A percentile compares a stretch with the other conserved stretches of the same genome.
Evolutionary conservation across 176 grass and related monocot genomes (phyloP).

Genomic region (Leersia perrieri): DNA sequence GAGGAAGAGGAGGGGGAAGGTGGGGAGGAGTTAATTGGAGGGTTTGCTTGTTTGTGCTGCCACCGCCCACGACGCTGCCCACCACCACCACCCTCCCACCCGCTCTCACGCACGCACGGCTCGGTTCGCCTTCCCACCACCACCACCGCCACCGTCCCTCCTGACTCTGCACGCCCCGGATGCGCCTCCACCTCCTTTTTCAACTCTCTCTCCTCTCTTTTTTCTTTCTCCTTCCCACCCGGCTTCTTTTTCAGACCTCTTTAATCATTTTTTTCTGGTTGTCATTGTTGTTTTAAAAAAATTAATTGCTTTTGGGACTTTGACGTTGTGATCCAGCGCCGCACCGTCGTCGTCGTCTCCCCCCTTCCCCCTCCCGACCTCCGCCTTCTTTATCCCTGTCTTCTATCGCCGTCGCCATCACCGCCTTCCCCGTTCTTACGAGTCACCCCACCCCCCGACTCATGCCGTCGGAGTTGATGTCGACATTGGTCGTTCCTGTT

Average conservation of each 20-base stretch:
- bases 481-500: too few species aligned
- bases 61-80: conserved; percentile 37
- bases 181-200: background rate
- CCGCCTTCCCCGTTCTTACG: too few species aligned
- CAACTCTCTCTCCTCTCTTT: background rate
- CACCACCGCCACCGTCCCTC: background rate
- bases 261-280: background rate
- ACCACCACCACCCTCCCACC: conserved; percentile 2
- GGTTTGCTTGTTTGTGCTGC: conserved; percentile 48
- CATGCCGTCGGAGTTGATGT: too few species aligned
- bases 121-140: conserved; percentile 1
- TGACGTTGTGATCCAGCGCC: too few species aligned
- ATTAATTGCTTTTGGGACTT: background rate
- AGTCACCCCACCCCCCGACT: too few species aligned
- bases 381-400: too few species aligned
- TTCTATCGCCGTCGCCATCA: too few species aligned
- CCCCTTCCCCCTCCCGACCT: too few species aligned
- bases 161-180: background rate
- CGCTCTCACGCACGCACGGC: background rate
- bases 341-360: too few species aligned
- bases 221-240: background rate
- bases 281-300: background rate
- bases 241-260: background rate
- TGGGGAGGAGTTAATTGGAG: conserved; percentile 45
- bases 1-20: background rate